Conservation (phyloP, 2,329 filamentous ascomycete genomes). For the Xylariales sp. region DNA sequence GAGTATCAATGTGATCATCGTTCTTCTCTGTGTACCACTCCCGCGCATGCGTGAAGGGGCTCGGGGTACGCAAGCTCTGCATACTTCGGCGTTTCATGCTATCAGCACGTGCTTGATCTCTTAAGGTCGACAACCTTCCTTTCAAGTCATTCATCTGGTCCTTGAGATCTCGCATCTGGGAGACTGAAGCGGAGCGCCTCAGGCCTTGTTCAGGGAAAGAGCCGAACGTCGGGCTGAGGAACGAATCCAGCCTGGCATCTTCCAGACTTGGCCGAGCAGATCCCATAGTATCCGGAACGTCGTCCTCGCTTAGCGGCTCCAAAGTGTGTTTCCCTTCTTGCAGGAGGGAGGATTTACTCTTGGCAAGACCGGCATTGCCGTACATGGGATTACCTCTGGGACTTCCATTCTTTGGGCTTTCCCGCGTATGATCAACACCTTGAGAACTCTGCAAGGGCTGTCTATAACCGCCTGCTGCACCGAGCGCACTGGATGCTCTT, state of each 20-base stretch:
- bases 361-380: constrained; percentile 18
- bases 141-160: constrained; percentile 84
- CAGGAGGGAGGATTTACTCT: constrained; percentile 33
- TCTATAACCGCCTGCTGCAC: constrained; percentile 54
- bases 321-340: constrained; percentile 39
- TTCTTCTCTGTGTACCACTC: constrained; percentile 9
- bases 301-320: constrained; percentile 52
- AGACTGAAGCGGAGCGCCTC: constrained; percentile 65
- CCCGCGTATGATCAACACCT: constrained; percentile 37
- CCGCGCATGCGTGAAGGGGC: constrained; percentile 68
- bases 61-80: constrained; percentile 69
- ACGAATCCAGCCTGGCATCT: constrained; percentile 29
- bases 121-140: constrained; percentile 75
- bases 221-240: constrained; percentile 43
- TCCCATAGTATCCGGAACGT: constrained; percentile 27
- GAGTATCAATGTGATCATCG: not conserved
- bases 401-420: constrained; percentile 25
- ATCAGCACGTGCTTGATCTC: constrained; percentile 74
- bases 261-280: constrained; percentile 19
- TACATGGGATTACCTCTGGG: constrained; percentile 14
- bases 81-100: constrained; percentile 72
- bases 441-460: constrained; percentile 40
- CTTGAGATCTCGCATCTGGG: constrained; percentile 68
- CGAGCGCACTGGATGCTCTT: constrained; percentile 61
- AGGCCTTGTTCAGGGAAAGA: constrained; percentile 42